Evolutionary conservation across 768 basidiomycete species (phyloP), one percentile per base, ranked within the genome.

Genomic region (Suillus lakei): DNA sequence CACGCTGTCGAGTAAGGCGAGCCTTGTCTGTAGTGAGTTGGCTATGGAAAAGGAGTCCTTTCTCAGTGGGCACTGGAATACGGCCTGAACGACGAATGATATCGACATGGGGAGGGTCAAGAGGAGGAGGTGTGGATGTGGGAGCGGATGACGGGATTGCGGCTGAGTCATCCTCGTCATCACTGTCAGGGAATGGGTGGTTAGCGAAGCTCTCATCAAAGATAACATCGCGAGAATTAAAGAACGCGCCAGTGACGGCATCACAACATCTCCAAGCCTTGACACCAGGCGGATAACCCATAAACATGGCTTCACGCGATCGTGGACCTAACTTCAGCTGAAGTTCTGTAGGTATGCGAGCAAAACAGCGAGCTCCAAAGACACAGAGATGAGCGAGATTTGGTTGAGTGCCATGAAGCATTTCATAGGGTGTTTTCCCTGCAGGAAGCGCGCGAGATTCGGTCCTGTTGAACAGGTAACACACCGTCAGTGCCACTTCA

Each of bases 361-460:
- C 65, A 34, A 66, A 64, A 32, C 69, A 70, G 1, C 34, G 21
- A 9, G 65, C 70, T 0, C 75, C 69, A 50, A 75, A 77, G 32
- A 68, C 64, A 0, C 64, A 67, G 3, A 77, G 64, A 7, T 64
- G 62, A 8, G 72, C 39, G 0, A 77, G 62, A 39, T 70, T 69
- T 3, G 75, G 75, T 60, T 76, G 75, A n/a, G 55, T 10, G 1
- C 73, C 70, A 38, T 67, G 67, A 32, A 72, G 69, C 3, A 63
- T 69, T 44, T 76, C 71, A 12, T 71, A 64, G 7, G 75, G 74
- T 0, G 73, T 76, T 7, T 53, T 71, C 10, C 44, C 30, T 0
- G 15, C 21, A 1, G 72, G 58, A n/a, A 34, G 34, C 5, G 34
- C 34, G 4, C 34, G 34, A 5, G 34, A 34, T 8, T 34, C 34